Evolutionary conservation across 1,284 basidiomycete species (phyloP).

Genomic region (Heterobasidion occidentale): DNA sequence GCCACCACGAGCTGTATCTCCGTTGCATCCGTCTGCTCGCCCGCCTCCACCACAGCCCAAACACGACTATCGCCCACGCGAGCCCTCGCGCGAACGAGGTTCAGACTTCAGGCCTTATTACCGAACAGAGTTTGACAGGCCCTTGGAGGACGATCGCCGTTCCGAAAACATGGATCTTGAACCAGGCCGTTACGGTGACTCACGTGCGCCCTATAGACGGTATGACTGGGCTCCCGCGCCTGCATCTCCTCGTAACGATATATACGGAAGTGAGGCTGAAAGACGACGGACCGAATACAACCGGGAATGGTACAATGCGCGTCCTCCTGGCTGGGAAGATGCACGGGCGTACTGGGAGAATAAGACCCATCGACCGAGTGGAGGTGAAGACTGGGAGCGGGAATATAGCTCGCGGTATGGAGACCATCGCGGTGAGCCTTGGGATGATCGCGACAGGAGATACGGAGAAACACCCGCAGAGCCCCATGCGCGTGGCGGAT

Average conservation of each 20-base stretch:
- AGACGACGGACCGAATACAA: constrained; percentile 3
- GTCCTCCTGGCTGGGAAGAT: neutral
- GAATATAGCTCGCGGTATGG: neutral
- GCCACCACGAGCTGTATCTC: constrained; percentile 17
- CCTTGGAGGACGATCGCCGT: constrained; percentile 8
- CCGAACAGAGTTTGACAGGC: constrained; percentile 11
- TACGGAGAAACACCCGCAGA: constrained; percentile 5
- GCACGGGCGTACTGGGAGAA: constrained; percentile 4
- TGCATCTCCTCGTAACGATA: constrained; percentile 4
- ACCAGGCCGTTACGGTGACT: constrained; percentile 2
- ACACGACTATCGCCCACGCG: constrained; percentile 1
- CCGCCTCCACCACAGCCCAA: neutral
- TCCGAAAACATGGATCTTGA: constrained; percentile 4
- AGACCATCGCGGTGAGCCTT: neutral
- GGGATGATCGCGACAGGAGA: constrained; percentile 2
- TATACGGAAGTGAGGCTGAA: constrained; percentile 1
- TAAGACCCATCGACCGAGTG: neutral
- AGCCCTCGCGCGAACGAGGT: constrained; percentile 7
- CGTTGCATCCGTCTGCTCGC: constrained; percentile 12
- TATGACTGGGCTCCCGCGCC: neutral
- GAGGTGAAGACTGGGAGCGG: neutral
- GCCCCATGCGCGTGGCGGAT: constrained; percentile 12
- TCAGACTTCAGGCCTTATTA: constrained; percentile 6
- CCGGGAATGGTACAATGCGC: constrained; percentile 9
- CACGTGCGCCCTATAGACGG: neutral